Percentiles rank a stretch among this genome's conserved stretches.
phyloP scores from a whole-genome alignment of 2,329 filamentous ascomycete species.

The Diaporthe sp. region DNA sequence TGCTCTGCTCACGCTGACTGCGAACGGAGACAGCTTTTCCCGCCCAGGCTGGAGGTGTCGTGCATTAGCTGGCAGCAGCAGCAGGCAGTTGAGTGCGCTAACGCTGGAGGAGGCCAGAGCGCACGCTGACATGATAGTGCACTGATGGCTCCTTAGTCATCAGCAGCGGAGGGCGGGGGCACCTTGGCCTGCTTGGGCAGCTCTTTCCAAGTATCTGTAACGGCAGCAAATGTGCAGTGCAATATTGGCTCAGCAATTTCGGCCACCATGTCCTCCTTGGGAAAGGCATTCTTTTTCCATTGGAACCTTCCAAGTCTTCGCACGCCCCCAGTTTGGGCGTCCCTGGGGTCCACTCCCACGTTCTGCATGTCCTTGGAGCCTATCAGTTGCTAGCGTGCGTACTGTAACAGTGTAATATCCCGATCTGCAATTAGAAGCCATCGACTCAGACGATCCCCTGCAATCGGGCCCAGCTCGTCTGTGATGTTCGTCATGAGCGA shows the following conservation, averaged over 20 bases:
- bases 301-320: slow-evolving; percentile 18
- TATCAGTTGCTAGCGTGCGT: slow-evolving; percentile 7
- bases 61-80: slow-evolving; percentile 19
- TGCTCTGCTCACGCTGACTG: neutral
- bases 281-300: neutral
- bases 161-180: neutral
- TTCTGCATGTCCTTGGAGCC: slow-evolving; percentile 20
- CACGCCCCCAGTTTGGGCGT: neutral
- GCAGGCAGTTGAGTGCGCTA: no score
- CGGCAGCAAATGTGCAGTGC: neutral
- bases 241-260: slow-evolving; percentile 29
- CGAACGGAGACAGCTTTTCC: neutral
- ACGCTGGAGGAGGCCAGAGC: neutral
- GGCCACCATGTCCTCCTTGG: slow-evolving; percentile 23
- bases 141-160: slow-evolving; percentile 23
- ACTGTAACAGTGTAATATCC: slow-evolving; percentile 23
- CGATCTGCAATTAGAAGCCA: slow-evolving; percentile 31
- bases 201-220: neutral
- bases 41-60: neutral
- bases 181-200: no score
- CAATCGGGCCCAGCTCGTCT: neutral
- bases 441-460: slow-evolving; percentile 23
- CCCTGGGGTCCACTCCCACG: slow-evolving; percentile 20
- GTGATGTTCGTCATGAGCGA: neutral
- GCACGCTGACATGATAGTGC: slow-evolving; percentile 1